phyloP scores from a whole-genome alignment of 306 rosid genomes.

The Trifolium pratense region DNA sequence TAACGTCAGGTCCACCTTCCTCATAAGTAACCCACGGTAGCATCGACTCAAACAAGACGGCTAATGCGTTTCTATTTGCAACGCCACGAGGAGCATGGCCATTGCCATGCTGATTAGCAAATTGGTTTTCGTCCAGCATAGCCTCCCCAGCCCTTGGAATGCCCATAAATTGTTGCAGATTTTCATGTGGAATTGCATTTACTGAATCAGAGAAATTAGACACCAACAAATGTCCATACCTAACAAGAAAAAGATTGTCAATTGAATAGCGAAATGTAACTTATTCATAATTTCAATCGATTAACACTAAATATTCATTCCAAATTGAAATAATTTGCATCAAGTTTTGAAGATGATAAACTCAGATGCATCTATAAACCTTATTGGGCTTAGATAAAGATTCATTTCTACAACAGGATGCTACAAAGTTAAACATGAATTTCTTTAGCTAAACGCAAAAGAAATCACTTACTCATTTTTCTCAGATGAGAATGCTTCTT shows the following conservation, averaged over 20 bases:
- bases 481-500: conserved; percentile 86
- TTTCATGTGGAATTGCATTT: conserved; percentile 81
- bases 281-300: conserved; percentile 4
- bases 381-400: conserved; percentile 17
- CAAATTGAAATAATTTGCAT: conserved; percentile 27
- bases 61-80: conserved; percentile 71
- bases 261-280: neutral
- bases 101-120: conserved; percentile 59
- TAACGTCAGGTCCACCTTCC: conserved; percentile 53
- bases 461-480: conserved; percentile 80
- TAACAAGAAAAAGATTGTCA: conserved; percentile 47
- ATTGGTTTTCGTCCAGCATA: conserved; percentile 54
- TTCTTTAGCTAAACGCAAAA: conserved; percentile 12
- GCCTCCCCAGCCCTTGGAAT: conserved; percentile 67
- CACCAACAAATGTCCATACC: conserved; percentile 88
- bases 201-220: conserved; percentile 86
- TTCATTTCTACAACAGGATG: conserved; percentile 14
- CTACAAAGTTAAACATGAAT: neutral
- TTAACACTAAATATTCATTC: conserved; percentile 16
- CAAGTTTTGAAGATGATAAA: conserved; percentile 21
- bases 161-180: conserved; percentile 76
- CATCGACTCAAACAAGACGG: conserved; percentile 88
- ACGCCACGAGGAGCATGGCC: conserved; percentile 66
- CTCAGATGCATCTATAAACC: conserved; percentile 6
- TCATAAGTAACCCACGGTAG: conserved; percentile 92